These are phyloP conservation scores for Pseudisothecium myosuroides DNA, from an alignment of 225 moss, liverwort and hornwort species.

Conservation along the genomic window DNA sequence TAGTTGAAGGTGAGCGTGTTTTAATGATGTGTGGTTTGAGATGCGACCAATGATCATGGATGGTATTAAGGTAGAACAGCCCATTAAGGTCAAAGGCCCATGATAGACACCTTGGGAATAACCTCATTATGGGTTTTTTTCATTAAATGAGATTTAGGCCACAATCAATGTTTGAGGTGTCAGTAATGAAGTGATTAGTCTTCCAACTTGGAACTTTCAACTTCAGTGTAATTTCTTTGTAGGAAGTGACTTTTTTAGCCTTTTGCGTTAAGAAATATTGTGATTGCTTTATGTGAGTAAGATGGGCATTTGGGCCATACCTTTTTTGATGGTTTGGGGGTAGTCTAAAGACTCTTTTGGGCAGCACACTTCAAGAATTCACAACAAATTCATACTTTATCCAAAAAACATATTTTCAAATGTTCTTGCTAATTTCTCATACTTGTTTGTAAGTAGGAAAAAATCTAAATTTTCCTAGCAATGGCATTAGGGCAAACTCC, in stretches of 20 bases:
- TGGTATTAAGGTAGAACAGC: background rate
- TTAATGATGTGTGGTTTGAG: background rate
- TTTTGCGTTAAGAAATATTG: too few relatives aligned
- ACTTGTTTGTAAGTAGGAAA: background rate
- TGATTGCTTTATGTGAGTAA: too few relatives aligned
- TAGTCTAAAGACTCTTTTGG: background rate
- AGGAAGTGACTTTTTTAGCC: too few relatives aligned
- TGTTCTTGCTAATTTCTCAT: fast-evolving
- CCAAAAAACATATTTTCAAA: background rate
- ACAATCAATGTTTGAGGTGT: too few relatives aligned
- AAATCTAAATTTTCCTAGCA: background rate
- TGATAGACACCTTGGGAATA: too few relatives aligned
- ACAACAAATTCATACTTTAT: background rate
- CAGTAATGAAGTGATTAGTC: too few relatives aligned
- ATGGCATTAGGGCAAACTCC: too few relatives aligned
- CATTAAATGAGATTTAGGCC: too few relatives aligned
- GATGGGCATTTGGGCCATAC: too few relatives aligned
- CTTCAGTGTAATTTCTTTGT: too few relatives aligned
- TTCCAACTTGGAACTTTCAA: too few relatives aligned
- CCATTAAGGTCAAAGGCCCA: background rate
- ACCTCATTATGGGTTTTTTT: too few relatives aligned
- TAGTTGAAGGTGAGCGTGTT: background rate
- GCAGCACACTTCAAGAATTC: background rate
- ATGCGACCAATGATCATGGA: background rate
- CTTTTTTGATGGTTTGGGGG: background rate